Evolutionary conservation across 1,284 basidiomycete species (phyloP), one percentile per base, ranked within the genome.

Genomic region (Cutaneotrichosporon curvatum): DNA sequence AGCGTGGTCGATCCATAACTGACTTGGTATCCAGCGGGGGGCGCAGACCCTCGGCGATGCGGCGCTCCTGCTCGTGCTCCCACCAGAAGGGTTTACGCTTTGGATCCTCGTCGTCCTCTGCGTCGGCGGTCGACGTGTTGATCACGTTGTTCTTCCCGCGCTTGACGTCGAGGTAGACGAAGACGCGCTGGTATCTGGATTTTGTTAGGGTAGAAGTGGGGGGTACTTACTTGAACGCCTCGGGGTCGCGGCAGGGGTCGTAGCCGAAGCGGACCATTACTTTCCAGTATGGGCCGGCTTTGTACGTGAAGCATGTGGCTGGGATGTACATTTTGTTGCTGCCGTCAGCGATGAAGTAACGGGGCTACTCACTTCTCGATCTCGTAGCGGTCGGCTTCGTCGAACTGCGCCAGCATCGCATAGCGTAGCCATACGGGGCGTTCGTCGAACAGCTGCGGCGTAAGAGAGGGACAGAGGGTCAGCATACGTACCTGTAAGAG

Each of bases 251-350:
- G 40, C 91, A 76, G 11, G 92, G 91, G 64, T 99, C 94, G 64
- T 94, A 97, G 3, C 84, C 83, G 49, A 90, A 85, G 36, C 82
- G 79, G 21, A 97, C 79, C 38, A 94, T 77, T 8, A 85, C 85
- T 63, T 97, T 92, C 43, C 89, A 78, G 84, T 87, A 97, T 2
- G 91, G 89, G 0, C 94, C 94, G 55, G 96, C 92, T 51, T 83
- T 80, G 64, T 97, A 94, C 2, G 87, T 83, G 65, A 92, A 98
- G 39, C 83, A 65, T 4, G 71, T 59, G 9, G 71, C 57, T 0
- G 77, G 70, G 39, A 77, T 62, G 43, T 74, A 74, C 2, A 68
- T 58, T 55, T 76, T 78, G 46, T 71, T 59, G 37, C 75, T 75
- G 41, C 4, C 4, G 20, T 42, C 22, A 48, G 39, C 36, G 19